Conservation (phyloP, 208 protist species). For the Hexamita inflata region DNA sequence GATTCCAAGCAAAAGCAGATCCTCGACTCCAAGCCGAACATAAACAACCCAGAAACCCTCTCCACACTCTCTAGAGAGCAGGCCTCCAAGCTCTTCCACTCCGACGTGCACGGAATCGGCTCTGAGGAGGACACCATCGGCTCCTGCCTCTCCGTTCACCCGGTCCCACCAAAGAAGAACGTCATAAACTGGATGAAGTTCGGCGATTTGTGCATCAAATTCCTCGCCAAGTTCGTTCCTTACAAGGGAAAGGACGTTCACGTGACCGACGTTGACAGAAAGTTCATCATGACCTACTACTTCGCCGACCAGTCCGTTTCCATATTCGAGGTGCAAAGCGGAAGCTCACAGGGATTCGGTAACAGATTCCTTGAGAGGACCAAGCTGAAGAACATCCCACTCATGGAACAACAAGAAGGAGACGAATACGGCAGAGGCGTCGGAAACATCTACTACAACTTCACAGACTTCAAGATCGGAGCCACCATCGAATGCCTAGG, state of each 20-base stretch:
- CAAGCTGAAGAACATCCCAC: neutral
- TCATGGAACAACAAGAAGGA: neutral
- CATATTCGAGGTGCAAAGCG: neutral
- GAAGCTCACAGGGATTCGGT: neutral
- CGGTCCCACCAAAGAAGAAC: conserved; percentile 42
- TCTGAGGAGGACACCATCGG: conserved; percentile 59
- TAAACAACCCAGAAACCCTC: conserved; percentile 51
- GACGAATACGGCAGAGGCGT: neutral
- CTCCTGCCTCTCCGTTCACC: conserved; percentile 44
- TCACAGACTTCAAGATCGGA: conserved; percentile 11
- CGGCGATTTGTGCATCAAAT: conserved; percentile 65
- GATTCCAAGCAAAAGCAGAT: conserved; percentile 17
- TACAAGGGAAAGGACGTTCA: neutral
- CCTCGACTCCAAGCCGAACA: conserved; percentile 3
- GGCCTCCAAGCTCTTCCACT: conserved; percentile 55
- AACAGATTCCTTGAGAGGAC: conserved; percentile 4
- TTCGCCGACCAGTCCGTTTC: conserved; percentile 52
- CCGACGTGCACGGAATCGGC: conserved; percentile 52
- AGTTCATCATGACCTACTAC: conserved; percentile 47
- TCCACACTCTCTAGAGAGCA: conserved; percentile 35
- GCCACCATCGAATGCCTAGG: neutral
- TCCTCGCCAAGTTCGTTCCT: conserved; percentile 48
- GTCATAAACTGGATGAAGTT: conserved; percentile 20
- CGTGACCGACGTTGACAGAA: neutral
- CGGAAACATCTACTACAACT: conserved; percentile 13